phyloP scores from a whole-genome alignment of 805 yeast species.

The Tetrapisispora namnaoensis region DNA sequence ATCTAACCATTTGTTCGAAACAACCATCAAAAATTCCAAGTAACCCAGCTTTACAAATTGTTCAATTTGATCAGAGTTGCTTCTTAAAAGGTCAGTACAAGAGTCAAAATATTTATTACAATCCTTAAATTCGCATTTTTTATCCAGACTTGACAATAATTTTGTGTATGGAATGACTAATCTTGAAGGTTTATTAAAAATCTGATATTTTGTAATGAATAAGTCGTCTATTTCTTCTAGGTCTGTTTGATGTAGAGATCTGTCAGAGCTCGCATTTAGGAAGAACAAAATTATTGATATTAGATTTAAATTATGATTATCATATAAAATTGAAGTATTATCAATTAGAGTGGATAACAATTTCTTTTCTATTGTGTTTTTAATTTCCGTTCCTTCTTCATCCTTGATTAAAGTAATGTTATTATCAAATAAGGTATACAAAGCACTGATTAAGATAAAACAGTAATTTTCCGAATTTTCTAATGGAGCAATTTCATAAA shows the following conservation, averaged over 20 bases:
- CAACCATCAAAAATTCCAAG: conserved; percentile 19
- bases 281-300: conserved; percentile 30
- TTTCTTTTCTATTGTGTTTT: conserved; percentile 13
- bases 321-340: conserved; percentile 9
- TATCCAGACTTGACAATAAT: conserved; percentile 45
- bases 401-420: conserved; percentile 13
- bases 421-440: conserved; percentile 21
- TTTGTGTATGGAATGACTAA: conserved; percentile 35
- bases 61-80: not conserved
- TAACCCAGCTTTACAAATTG: conserved; percentile 21
- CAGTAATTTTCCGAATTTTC: conserved; percentile 15
- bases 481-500: conserved; percentile 8
- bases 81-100: not conserved
- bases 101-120: not conserved
- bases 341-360: conserved; percentile 9
- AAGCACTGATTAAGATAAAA: conserved; percentile 20
- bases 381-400: conserved; percentile 10
- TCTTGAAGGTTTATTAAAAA: conserved; percentile 18
- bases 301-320: conserved; percentile 19
- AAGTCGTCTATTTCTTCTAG: conserved; percentile 31
- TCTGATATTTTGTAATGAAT: conserved; percentile 27
- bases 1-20: conserved; percentile 24
- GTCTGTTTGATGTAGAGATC: conserved; percentile 35
- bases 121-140: conserved; percentile 16
- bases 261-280: conserved; percentile 26